Evolutionary conservation across 192 early-diverging fungal genomes (phyloP), one percentile per base, ranked within the genome.

Genomic region (Kickxella alabastrina): DNA sequence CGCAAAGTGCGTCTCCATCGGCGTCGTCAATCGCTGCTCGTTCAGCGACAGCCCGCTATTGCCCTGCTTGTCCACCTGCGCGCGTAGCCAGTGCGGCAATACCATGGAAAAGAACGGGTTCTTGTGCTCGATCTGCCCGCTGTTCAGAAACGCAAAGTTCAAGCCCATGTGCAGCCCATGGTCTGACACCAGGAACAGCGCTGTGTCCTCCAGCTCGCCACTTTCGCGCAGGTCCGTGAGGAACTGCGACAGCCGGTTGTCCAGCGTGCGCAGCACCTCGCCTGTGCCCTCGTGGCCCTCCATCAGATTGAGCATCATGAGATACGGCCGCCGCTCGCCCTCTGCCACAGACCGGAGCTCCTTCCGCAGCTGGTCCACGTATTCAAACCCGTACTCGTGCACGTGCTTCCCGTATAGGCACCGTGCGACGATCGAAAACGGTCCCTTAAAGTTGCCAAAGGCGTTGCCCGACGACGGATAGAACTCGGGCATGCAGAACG

Each of bases 161-260:
- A 75, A 57, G 8, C 72, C 72, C 60, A 75, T 68, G 35, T 75
- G 72, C 32, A 75, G 61, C 12, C 72, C 72, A 49, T 75, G 72
- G 50, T 75, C 72, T 8, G 65, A 62, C 49, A 75, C 52, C 55
- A 62, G 52, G 12, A 75, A 43, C 41, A 75, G 43, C 21, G 62
- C 68, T 0, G 72, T 75, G 53, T 75, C 68, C 29, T 65, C 62
- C 9, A 69, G 49, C 10, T 57, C 56, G 5, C 59, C 72, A 43
- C 65, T 63, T 19, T 54, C 45, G 17, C 60, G 52, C 50, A 72
- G 47, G 49, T 60, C 68, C 40, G 49, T 56, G 23, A 75, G 27
- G 23, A 75, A 75, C 31, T 54, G 35, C 2, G 59, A 36, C 14
- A 68, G 19, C 22, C 65, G 57, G 41, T 54, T 24, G 37, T 75